Conservation (phyloP, 352 stramenopile species). For the Globisporangium nodosum region DNA sequence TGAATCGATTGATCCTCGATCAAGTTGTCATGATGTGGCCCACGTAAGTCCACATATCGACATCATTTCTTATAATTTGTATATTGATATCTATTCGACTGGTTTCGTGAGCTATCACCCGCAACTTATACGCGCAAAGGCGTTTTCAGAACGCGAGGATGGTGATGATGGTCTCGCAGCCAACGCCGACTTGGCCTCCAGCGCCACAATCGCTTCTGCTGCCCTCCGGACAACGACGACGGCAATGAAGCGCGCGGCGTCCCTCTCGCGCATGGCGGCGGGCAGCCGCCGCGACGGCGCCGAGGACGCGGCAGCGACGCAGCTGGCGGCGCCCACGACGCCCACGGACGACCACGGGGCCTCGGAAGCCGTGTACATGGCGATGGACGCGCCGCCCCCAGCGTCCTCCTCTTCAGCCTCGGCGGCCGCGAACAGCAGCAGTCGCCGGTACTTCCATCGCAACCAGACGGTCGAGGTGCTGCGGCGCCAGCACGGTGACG, state of each 20-base stretch:
- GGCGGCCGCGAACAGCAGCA: conserved; percentile 1
- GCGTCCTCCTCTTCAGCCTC: not conserved
- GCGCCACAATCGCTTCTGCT: not conserved
- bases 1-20: too few relatives aligned
- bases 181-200: too few relatives aligned
- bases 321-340: not conserved
- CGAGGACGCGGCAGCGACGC: not conserved
- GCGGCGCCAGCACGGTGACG: conserved; percentile 20
- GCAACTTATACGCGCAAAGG: too few relatives aligned
- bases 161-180: too few relatives aligned
- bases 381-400: conserved; percentile 15
- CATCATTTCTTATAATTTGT: too few relatives aligned
- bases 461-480: conserved; percentile 76
- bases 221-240: too few relatives aligned
- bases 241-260: not conserved
- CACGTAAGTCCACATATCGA: too few relatives aligned
- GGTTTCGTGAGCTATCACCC: too few relatives aligned
- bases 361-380: conserved; percentile 2
- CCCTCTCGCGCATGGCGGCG: not conserved
- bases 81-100: too few relatives aligned
- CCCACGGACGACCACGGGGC: conserved; percentile 1
- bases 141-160: too few relatives aligned
- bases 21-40: too few relatives aligned
- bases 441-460: conserved; percentile 47
- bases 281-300: not conserved